Evolutionary conservation across 2,329 filamentous ascomycete species (phyloP), one percentile per base, ranked within the genome.

Genomic region (Pseudocercospora fuligena): DNA sequence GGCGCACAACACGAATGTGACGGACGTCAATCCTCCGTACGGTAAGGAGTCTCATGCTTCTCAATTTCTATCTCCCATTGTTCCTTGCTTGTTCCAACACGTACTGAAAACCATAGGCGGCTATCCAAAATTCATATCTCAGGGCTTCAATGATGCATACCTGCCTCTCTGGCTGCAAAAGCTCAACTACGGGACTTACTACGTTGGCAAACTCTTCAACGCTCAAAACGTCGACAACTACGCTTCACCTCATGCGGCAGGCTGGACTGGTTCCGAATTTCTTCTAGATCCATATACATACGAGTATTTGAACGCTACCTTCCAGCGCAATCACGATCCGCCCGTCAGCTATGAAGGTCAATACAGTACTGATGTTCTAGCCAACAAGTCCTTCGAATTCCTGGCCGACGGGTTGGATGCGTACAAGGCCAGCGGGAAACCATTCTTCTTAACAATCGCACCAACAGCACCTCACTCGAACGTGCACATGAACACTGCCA

Each of bases 121-220:
- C 3, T 92, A 89, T 71, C 86, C 87, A 1, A 91, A 91, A 72
- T 90, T 92, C 64, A 79, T 92, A 14, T 80, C 80, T 2, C 82
- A 90, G 61, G 89, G 90, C 0, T 83, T 87, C 66, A 91, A 92
- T 65, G 84, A 89, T 1, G 85, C 89, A 40, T 92, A 90, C 67
- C 82, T 92, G 0, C 90, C 90, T 0, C 75, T 92, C 0, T 92
- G 90, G 89, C 78, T 93, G n/a, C 88, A 91, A 70, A 76, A 85
- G 3, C 86, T 85, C 0, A 89, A 89, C 0, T 92, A 92, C 74
- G 86, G 87, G 69, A 92, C 90, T 0, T 92, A 90, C 73, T 92
- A 92, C 72, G 87, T 86, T 0, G 90, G 89, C n/a, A 92, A 93
- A 74, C 80, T 92, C 4, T 89, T 90, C 79, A 92, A 92, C 70